Conservation (phyloP, 306 rosid genomes). For the Abrus pulchellus region DNA sequence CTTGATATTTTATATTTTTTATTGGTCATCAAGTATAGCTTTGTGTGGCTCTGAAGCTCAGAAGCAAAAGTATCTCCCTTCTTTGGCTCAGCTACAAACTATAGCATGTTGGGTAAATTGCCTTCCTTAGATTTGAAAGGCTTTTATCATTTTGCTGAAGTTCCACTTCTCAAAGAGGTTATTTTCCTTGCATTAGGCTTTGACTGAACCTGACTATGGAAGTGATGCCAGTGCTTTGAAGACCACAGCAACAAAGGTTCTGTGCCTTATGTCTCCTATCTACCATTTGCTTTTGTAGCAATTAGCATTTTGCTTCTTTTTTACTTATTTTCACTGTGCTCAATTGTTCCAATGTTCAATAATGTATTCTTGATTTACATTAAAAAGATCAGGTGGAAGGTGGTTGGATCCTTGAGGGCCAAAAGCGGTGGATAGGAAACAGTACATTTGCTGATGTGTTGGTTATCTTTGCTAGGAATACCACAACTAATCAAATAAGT, state of each 20-base stretch:
- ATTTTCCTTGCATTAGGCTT: slow-evolving; percentile 58
- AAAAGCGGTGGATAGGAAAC: slow-evolving; percentile 94
- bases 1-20: slow-evolving; percentile 38
- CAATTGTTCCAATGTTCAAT: slow-evolving; percentile 38
- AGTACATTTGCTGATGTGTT: slow-evolving; percentile 88
- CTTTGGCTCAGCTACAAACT: slow-evolving; percentile 75
- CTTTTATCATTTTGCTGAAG: slow-evolving; percentile 33
- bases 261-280: slow-evolving; percentile 33
- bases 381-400: slow-evolving; percentile 78
- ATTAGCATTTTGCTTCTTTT: slow-evolving; percentile 4
- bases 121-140: slow-evolving; percentile 29
- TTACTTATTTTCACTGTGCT: background rate
- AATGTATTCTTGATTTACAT: slow-evolving; percentile 40
- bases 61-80: slow-evolving; percentile 82
- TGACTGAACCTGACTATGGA: slow-evolving; percentile 94
- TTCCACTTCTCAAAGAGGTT: slow-evolving; percentile 32
- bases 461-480: slow-evolving; percentile 82
- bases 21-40: slow-evolving; percentile 58
- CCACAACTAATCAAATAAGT: slow-evolving; percentile 79
- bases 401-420: slow-evolving; percentile 92
- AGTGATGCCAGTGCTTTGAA: slow-evolving; percentile 86
- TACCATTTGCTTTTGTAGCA: slow-evolving; percentile 9
- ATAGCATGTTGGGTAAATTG: slow-evolving; percentile 81
- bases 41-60: slow-evolving; percentile 91
- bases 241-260: slow-evolving; percentile 78